Base-by-base conservation (phyloP, 306 rosid species). In the Trifolium dubium region DNA sequence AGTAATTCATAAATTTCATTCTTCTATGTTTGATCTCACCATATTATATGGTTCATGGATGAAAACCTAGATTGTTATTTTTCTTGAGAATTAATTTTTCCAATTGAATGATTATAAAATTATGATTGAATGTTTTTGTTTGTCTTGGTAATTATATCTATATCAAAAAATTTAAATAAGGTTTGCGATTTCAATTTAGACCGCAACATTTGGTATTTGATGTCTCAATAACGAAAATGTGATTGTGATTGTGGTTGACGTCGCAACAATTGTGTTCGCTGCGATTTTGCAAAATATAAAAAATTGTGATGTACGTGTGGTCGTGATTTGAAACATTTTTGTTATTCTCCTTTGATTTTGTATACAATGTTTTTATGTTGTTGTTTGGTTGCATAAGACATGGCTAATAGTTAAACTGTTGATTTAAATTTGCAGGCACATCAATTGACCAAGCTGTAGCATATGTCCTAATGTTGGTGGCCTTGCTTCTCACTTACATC, bases 371-470 rank as follows among this genome's bases (percentile, higher is more conserved):
- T 23, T 23, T 23, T 23, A 23, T 28, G 34, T 54, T 65, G 56
- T 55, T 67, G 4, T 6, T 54, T 43, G 35, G 58, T 53, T 43
- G 14, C 47, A 43, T 32, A 40, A 31, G 13, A 3, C 17, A 58
- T 76, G 53, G 31, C 40, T 58, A 58, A 43, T 46, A 55, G n/a
- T 56, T 14, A 60, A 31, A 31, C n/a, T 35, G 19, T 32, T 69
- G 1, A 4, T n/a, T 68, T 56, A 35, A 60, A 74, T 68, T 71
- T 85, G 86, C 94, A 92, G 95, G 97, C 10, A 75, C 88, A 15
- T 8, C 95, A 55, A 75, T 90, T 62, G 96, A 92, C 81, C 98
- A 90, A 84, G 91, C 87, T 8, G 10, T 90, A 40, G 95, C 95
- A 32, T 90, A 72, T 87, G 32, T 81, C 19, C 86, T 92, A 17